Conservation (phyloP, 805 yeast species). For the Saccharomycopsis sp. region DNA sequence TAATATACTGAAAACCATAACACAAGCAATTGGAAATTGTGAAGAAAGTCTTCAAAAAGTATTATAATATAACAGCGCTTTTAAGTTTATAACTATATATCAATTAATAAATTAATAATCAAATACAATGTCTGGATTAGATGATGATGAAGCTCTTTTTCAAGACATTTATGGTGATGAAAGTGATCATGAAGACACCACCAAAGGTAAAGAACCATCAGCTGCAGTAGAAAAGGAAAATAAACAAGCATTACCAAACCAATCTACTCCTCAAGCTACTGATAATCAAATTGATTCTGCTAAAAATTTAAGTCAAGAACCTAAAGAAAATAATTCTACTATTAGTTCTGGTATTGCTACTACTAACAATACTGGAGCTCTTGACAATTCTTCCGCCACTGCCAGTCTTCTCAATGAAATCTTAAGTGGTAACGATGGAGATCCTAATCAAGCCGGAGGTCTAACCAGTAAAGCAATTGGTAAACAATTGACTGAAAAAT, state of each 20-base stretch:
- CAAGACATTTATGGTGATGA: conserved; percentile 68
- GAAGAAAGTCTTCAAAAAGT: too few species aligned
- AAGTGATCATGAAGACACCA: conserved; percentile 22
- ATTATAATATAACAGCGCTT: too few species aligned
- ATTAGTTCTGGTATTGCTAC: conserved; percentile 6
- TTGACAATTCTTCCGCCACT: conserved; percentile 1
- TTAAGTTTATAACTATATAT: too few species aligned
- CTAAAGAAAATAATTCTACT: background rate
- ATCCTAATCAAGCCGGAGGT: conserved; percentile 16
- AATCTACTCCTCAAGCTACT: conserved; percentile 17
- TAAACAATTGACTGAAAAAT: conserved; percentile 14
- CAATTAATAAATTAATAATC: background rate
- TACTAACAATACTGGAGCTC: background rate
- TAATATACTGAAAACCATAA: too few species aligned
- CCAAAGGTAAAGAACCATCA: conserved; percentile 18
- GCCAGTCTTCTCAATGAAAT: background rate
- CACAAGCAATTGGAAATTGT: too few species aligned
- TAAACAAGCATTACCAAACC: background rate
- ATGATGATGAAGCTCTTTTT: conserved; percentile 90
- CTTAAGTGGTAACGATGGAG: conserved; percentile 3
- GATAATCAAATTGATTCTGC: conserved; percentile 19
- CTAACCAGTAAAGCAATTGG: conserved; percentile 16
- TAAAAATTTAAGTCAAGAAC: background rate
- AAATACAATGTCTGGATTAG: conserved; percentile 33
- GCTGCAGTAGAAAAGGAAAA: conserved; percentile 5